A percentile compares a stretch with the other conserved stretches of the same genome.
These are phyloP conservation scores for Colletotrichum salicis DNA, from an alignment of 2,329 filamentous ascomycete genomes.

Conservation along the genomic window DNA sequence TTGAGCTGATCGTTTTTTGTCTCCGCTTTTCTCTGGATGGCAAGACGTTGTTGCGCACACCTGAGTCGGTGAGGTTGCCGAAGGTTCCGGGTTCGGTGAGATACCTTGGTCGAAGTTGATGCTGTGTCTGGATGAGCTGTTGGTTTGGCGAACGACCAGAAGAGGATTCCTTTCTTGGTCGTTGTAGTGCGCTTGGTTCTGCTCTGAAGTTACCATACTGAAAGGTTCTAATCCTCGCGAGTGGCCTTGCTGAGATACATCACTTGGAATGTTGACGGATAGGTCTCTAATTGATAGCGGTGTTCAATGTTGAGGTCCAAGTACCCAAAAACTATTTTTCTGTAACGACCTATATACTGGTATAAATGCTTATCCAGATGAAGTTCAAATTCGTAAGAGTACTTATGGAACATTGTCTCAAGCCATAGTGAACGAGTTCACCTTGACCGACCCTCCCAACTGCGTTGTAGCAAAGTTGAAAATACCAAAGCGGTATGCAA, in stretches of 20 bases:
- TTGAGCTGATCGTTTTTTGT: not conserved
- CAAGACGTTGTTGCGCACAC: not conserved
- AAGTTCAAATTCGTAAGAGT: too few species aligned
- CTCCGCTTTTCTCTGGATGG: not conserved
- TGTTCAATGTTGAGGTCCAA: too few species aligned
- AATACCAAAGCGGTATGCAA: slow-evolving; percentile 59
- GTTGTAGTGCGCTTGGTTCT: too few species aligned
- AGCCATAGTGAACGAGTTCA: slow-evolving; percentile 41
- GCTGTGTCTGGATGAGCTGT: not conserved
- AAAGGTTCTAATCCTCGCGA: too few species aligned
- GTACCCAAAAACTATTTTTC: too few species aligned
- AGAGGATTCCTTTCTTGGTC: not conserved
- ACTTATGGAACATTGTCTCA: not conserved
- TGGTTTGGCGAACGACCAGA: not conserved
- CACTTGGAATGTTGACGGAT: too few species aligned
- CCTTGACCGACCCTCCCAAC: slow-evolving; percentile 51
- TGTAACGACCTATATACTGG: too few species aligned
- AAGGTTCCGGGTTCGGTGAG: not conserved
- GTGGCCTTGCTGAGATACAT: too few species aligned
- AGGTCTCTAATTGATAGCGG: too few species aligned
- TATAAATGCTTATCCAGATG: too few species aligned
- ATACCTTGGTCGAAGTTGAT: not conserved
- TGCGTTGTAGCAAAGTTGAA: slow-evolving; percentile 60
- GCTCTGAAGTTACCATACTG: too few species aligned
- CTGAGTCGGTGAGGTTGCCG: not conserved